Conservation (phyloP, 305 asterid genomes). For the Fraxinus dipetala region DNA sequence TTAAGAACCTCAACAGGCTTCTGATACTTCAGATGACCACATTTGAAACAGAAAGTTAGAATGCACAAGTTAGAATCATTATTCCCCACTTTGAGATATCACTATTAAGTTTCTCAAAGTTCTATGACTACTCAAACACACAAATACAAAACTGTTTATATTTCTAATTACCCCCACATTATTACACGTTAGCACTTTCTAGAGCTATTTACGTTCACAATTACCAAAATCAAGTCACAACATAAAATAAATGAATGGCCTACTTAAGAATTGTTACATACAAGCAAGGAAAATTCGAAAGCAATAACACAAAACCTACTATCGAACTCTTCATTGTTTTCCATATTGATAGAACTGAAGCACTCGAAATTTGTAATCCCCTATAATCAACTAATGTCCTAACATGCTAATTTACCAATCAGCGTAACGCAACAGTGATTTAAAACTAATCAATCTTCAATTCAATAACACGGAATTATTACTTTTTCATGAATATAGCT, state of each 20-base stretch:
- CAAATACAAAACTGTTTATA: not conserved
- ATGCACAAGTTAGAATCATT: not conserved
- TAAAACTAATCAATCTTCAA: not conserved
- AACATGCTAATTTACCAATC: not conserved
- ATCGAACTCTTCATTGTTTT: not conserved
- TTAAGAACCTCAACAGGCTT: not conserved
- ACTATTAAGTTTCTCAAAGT: not conserved
- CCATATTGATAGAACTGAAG: not conserved
- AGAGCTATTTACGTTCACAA: not conserved
- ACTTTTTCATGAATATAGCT: not conserved
- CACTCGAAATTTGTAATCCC: not conserved
- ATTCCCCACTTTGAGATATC: not conserved
- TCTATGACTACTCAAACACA: not conserved
- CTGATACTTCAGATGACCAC: not conserved
- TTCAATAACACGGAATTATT: not conserved
- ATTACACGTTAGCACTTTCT: not conserved
- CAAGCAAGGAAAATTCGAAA: not conserved
- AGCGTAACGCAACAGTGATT: not conserved
- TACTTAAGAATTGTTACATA: not conserved
- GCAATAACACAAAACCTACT: not conserved
- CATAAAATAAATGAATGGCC: not conserved
- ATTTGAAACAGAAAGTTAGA: not conserved
- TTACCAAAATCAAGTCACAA: not conserved
- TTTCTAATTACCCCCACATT: not conserved
- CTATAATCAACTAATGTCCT: not conserved